These are phyloP conservation scores for Tylopilus plumbeoviolaceoides DNA, from an alignment of 768 basidiomycete species.

Conservation along the genomic window DNA sequence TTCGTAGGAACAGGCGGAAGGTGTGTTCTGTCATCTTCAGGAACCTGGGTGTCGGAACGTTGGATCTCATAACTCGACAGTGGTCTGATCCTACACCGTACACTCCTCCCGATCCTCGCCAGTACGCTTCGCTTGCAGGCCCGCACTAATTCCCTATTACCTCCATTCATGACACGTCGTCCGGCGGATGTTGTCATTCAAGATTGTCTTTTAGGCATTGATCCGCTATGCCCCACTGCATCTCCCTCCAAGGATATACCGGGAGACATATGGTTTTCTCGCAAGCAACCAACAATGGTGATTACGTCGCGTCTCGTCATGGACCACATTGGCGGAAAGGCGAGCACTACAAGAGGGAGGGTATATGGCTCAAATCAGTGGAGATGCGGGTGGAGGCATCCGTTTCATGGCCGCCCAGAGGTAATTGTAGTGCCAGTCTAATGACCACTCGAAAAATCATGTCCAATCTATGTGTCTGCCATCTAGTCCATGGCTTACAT, in stretches of 20 bases:
- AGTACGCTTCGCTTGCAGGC: constrained; percentile 32
- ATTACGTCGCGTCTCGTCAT: constrained; percentile 41
- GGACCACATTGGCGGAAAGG: constrained; percentile 40
- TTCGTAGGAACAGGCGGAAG: constrained; percentile 43
- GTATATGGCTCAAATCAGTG: constrained; percentile 33
- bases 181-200: constrained; percentile 40
- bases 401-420: constrained; percentile 38
- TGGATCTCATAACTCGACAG: constrained; percentile 18
- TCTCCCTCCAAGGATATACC: background rate
- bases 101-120: constrained; percentile 33
- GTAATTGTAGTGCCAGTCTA: constrained; percentile 34
- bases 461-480: background rate
- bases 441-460: background rate
- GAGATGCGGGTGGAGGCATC: constrained; percentile 44
- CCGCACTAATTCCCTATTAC: constrained; percentile 23
- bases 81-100: constrained; percentile 39
- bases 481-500: background rate
- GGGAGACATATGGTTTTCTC: constrained; percentile 6
- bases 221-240: constrained; percentile 35
- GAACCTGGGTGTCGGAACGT: background rate
- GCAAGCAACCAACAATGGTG: constrained; percentile 27
- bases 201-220: constrained; percentile 38
- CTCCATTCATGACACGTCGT: constrained; percentile 26
- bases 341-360: constrained; percentile 33
- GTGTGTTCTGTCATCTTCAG: constrained; percentile 9